These are phyloP conservation scores for Sugiyamaella mastotermitis DNA, from an alignment of 805 yeast genomes.

Conservation along the genomic window DNA sequence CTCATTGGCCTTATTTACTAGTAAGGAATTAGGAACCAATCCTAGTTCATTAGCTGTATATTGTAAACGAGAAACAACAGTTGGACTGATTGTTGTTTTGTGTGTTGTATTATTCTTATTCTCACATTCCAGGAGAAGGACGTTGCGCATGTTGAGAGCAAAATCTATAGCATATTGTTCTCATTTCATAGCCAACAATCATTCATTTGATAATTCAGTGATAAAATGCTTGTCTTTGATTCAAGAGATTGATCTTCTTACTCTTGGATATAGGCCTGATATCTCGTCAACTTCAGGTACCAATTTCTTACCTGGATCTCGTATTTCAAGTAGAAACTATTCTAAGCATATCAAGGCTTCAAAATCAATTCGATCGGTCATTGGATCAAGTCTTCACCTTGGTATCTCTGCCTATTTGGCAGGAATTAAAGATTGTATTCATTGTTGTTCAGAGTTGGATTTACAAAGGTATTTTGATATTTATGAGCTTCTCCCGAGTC, in stretches of 20 bases:
- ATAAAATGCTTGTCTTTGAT: slow-evolving; percentile 23
- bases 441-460: slow-evolving; percentile 29
- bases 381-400: slow-evolving; percentile 27
- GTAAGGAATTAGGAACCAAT: neutral
- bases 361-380: slow-evolving; percentile 30
- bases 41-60: slow-evolving; percentile 5
- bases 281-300: slow-evolving; percentile 3
- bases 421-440: slow-evolving; percentile 26
- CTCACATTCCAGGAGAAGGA: slow-evolving; percentile 29
- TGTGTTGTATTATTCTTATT: slow-evolving; percentile 26
- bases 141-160: slow-evolving; percentile 26
- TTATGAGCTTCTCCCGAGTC: slow-evolving; percentile 32
- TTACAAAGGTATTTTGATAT: slow-evolving; percentile 40
- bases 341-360: slow-evolving; percentile 14
- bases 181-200: slow-evolving; percentile 20
- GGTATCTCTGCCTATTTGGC: slow-evolving; percentile 29
- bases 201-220: slow-evolving; percentile 25
- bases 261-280: slow-evolving; percentile 21
- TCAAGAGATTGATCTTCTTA: slow-evolving; percentile 28
- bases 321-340: slow-evolving; percentile 5
- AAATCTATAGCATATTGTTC: slow-evolving; percentile 24
- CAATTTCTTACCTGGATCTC: slow-evolving; percentile 7
- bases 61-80: slow-evolving; percentile 7
- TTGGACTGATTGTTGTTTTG: slow-evolving; percentile 24
- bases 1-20: neutral